A percentile compares a stretch with the other conserved stretches of the same genome.
These are phyloP conservation scores for Mitragyna speciosa DNA, from an alignment of 257 asterid species.

Conservation along the genomic window DNA sequence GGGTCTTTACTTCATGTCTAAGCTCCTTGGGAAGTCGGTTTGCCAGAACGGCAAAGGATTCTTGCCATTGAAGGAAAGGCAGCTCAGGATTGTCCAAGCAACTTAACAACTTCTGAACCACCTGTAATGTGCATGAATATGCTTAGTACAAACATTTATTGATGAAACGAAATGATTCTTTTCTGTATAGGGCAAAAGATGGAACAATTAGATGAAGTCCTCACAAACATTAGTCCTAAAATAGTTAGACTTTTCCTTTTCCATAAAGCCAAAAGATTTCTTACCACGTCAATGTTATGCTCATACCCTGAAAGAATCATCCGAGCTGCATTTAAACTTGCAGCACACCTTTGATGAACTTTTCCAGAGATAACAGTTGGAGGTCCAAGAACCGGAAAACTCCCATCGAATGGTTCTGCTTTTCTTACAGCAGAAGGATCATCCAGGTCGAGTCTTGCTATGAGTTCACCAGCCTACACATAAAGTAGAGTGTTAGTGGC, in stretches of 20 bases:
- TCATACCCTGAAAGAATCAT: constrained; percentile 99
- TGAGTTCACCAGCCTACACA: constrained; percentile 91
- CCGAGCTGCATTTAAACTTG: constrained; percentile 85
- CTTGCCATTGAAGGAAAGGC: constrained; percentile 99
- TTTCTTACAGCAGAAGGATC: constrained; percentile 99
- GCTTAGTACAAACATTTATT: constrained; percentile 12
- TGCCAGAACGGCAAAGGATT: constrained; percentile 94
- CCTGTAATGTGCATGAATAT: constrained; percentile 48
- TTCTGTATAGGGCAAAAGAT: background rate
- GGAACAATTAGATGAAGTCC: background rate
- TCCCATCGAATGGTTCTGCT: constrained; percentile 91
- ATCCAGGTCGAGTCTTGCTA: constrained; percentile 92
- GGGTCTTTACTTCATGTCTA: constrained; percentile 64
- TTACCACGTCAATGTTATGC: constrained; percentile 88
- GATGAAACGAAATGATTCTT: constrained; percentile 1
- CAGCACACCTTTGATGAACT: constrained; percentile 98
- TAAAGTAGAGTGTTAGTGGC: constrained; percentile 6
- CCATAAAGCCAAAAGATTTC: constrained; percentile 25
- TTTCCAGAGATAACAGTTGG: constrained; percentile 96
- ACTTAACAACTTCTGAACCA: constrained; percentile 87
- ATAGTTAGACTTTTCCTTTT: background rate
- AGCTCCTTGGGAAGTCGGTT: constrained; percentile 91
- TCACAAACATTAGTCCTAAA: background rate
- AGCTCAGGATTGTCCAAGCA: constrained; percentile 98
- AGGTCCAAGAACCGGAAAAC: constrained; percentile 88